Base-by-base conservation (phyloP, 371 early-diverging fungal genomes). In the Rozella allomycis region DNA sequence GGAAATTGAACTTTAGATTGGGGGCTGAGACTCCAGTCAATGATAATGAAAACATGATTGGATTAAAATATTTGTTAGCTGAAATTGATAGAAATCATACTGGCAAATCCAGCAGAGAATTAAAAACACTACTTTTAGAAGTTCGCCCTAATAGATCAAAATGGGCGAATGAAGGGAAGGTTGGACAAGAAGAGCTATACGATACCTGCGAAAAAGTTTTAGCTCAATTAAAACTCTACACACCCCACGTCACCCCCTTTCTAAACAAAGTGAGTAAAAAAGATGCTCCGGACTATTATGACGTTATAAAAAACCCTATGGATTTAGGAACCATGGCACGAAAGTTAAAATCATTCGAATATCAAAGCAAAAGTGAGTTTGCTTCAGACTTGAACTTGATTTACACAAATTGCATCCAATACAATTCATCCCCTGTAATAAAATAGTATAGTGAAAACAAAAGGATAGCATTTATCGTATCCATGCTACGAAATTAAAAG, bases 241-340 rank as follows among this genome's bases (percentile, higher is more conserved):
- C 70, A 7, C 72, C 70, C 16, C 78, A 81, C 37, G 76, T 90
- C 0, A 48, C 56, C 3, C 90, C 90, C 2, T 96, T 96, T 47
- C 54, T 88, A 12, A 69, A 66, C 38, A 80, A 78, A 47, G 97
- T 96, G 17, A 74, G 65, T 43, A 78, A 80, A 39, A 72, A 78
- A 17, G 94, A 94, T 29, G 93, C 83, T 0, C 93, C 93, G 0
- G 83, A 87, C 53, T 96, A 96, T 44, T 80, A 74, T 55, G 81
- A 81, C 28, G 74, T 83, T 31, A 81, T 88, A 32, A 73, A 74
- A 45, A 51, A 70, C n/a, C 90, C 90, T 0, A 88, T 88, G 86
- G 86, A 85, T 58, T 49, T 88, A 5, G 71, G 74, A n/a, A 78
- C 78, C 16, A 76, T 88, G 36, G 58, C 74, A 18, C 74, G 73